Evolutionary conservation across 306 rosid genomes (phyloP), one percentile per base, ranked within the genome.

Genomic region (Rosa multiflora): DNA sequence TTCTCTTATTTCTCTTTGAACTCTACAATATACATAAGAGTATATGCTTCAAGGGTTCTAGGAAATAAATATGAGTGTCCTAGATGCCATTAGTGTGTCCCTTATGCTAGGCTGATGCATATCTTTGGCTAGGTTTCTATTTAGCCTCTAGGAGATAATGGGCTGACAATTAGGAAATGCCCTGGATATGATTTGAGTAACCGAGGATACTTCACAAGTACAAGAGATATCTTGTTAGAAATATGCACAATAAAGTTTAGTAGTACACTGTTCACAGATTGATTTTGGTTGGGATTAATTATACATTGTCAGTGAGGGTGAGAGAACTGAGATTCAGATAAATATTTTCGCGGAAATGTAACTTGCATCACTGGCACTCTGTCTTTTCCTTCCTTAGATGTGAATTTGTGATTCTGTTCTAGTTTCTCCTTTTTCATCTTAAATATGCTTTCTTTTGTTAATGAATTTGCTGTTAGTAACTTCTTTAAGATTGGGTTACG

Each of bases 1-100:
- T n/a, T 12, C 29, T 67, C 20, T 67, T 13, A 11, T 70, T 75
- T 46, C 47, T 78, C 26, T 21, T 23, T 56, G 64, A 43, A 43
- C 40, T 53, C 17, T 72, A 72, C 43, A 44, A 51, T 74, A 80
- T 64, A 78, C 72, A 35, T 43, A 56, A 32, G 78, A 21, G 21
- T 40, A 5, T 39, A 10, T 10, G 13, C 39, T 23, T 61, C 62
- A 18, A 56, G 23, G 17, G 0, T 37, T 15, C 7, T 18, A 53
- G 59, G n/a, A 53, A 53, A 6, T 18, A 17, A 67, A 2, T 67
- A 4, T 14, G 46, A 37, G 26, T 61, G 67, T 67, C 26, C 20
- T 32, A 63, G 14, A 18, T 67, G 46, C 26, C 49, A 67, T 66
- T 66, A 32, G 70, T 67, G 72, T 67, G 49, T 67, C 29, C 48